A percentile compares a stretch with the other conserved stretches of the same genome.
phyloP scores from a whole-genome alignment of 1,139 yeast genomes.

The Saccharomycopsis phalli region DNA sequence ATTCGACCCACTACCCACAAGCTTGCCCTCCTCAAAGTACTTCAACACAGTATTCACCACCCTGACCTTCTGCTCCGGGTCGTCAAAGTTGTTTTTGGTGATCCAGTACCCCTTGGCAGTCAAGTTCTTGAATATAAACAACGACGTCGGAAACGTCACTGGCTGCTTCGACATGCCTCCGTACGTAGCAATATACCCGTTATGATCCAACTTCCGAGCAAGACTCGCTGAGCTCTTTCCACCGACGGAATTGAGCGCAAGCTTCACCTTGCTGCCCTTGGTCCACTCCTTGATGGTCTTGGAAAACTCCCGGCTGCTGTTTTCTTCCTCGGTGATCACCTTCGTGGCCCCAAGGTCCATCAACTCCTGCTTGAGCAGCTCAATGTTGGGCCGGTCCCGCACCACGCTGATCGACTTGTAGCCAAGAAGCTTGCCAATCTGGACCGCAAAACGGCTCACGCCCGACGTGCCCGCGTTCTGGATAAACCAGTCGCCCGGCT shows the following conservation, averaged over 20 bases:
- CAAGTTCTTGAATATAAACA: conserved; percentile 82
- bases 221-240: conserved; percentile 76
- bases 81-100: conserved; percentile 60
- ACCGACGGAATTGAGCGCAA: conserved; percentile 90
- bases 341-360: conserved; percentile 67
- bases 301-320: conserved; percentile 56
- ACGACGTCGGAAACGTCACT: conserved; percentile 76
- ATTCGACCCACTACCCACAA: conserved; percentile 23
- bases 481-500: conserved; percentile 82
- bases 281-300: conserved; percentile 53
- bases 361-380: conserved; percentile 45
- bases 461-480: conserved; percentile 97
- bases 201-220: conserved; percentile 70
- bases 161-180: conserved; percentile 99
- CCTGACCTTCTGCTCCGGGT: conserved; percentile 52
- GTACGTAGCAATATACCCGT: conserved; percentile 74
- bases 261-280: conserved; percentile 42
- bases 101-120: conserved; percentile 92
- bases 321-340: conserved; percentile 84
- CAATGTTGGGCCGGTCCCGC: conserved; percentile 69
- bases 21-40: conserved; percentile 56
- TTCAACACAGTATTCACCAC: conserved; percentile 54
- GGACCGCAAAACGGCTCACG: conserved; percentile 91
- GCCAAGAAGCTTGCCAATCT: conserved; percentile 72
- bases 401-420: conserved; percentile 79